A percentile compares a stretch with the other conserved stretches of the same genome.
Evolutionary conservation across 2,329 filamentous ascomycete genomes (phyloP).

Genomic region (Colletotrichum sp.): DNA sequence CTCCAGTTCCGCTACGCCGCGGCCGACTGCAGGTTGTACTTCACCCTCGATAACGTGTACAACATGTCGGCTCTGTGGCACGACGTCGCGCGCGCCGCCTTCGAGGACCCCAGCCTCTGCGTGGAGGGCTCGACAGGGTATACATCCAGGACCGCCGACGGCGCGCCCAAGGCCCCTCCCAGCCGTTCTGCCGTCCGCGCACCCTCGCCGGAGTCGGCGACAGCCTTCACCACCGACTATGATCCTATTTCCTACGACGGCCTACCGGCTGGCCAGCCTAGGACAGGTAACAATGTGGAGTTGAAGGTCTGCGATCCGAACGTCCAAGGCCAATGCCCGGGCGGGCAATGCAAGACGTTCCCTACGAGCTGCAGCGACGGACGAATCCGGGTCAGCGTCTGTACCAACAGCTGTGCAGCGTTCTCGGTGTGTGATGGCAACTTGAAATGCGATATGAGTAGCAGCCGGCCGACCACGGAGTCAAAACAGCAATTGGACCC

Average conservation of each 20-base stretch:
- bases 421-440: not conserved
- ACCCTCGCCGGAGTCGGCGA: not conserved
- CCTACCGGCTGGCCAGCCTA: not conserved
- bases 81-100: conserved; percentile 34
- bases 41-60: conserved; percentile 54
- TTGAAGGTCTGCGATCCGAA: not conserved
- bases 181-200: not conserved
- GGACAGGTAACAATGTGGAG: not conserved
- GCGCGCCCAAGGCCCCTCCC: not conserved
- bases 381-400: not conserved
- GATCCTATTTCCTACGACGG: not conserved
- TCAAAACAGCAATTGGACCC: not conserved
- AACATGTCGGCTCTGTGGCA: conserved; percentile 59
- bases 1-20: conserved; percentile 63
- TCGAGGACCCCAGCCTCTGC: not conserved
- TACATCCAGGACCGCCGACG: not conserved
- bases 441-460: not conserved
- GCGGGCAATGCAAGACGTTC: not conserved
- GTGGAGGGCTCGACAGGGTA: conserved; percentile 9
- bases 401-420: not conserved
- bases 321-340: not conserved
- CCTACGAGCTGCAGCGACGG: not conserved
- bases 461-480: not conserved
- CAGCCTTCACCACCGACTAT: not conserved
- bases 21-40: conserved; percentile 64